phyloP scores from a whole-genome alignment of 352 stramenopile species.

The Pythium folliculosum region DNA sequence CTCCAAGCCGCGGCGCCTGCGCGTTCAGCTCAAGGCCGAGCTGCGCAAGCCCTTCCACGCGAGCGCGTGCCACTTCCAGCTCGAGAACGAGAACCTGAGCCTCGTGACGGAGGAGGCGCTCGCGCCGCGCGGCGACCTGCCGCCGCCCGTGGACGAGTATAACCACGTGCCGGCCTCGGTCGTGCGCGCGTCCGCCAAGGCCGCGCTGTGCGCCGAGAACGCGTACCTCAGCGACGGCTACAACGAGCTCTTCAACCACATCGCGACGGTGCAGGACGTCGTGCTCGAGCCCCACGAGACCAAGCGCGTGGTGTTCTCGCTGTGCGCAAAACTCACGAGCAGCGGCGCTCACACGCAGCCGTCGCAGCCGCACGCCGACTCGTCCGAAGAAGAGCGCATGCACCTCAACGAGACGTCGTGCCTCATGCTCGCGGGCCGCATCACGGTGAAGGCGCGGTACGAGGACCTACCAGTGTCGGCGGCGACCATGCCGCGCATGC shows the following conservation, averaged over 20 bases:
- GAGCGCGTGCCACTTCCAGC: conserved; percentile 80
- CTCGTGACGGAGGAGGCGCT: conserved; percentile 38
- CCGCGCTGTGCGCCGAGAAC: conserved; percentile 71
- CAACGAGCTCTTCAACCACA: conserved; percentile 91
- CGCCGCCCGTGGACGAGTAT: conserved; percentile 54
- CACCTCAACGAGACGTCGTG: conserved; percentile 87
- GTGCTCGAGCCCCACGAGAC: conserved; percentile 66
- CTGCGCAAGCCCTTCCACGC: conserved; percentile 81
- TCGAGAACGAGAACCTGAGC: conserved; percentile 87
- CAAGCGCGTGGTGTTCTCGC: conserved; percentile 70
- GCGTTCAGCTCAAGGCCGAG: conserved; percentile 69
- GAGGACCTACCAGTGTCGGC: conserved; percentile 20
- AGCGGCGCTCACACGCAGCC: conserved; percentile 28
- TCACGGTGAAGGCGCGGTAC: conserved; percentile 52
- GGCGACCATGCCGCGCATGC: conserved; percentile 37
- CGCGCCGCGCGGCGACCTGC: conserved; percentile 1
- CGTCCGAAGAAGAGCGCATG: conserved; percentile 82
- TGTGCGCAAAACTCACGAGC: conserved; percentile 64
- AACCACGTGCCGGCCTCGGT: conserved; percentile 77
- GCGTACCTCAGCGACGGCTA: conserved; percentile 85
- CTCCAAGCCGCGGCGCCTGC: conserved; percentile 46
- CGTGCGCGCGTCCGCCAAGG: conserved; percentile 66
- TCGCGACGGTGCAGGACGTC: conserved; percentile 64
- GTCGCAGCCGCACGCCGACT: conserved; percentile 46
- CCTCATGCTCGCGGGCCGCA: conserved; percentile 60